These are phyloP conservation scores for Metschnikowia lunata DNA, from an alignment of 805 yeast species.

Conservation along the genomic window DNA sequence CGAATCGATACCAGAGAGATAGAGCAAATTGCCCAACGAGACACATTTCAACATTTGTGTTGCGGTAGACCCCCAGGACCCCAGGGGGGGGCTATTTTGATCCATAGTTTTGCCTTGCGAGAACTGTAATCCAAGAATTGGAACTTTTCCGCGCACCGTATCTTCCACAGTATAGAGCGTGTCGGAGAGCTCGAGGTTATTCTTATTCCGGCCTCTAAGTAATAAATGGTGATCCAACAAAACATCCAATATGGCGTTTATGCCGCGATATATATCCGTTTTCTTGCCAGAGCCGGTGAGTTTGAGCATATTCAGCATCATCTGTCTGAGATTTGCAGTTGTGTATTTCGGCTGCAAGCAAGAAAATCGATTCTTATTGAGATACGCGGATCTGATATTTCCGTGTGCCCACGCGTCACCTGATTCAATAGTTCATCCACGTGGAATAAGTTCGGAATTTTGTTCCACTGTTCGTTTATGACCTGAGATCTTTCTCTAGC, in stretches of 20 bases:
- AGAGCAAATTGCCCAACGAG: neutral
- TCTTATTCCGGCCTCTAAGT: constrained; percentile 2
- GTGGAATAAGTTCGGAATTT: neutral
- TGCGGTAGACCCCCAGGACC: constrained; percentile 1
- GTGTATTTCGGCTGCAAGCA: neutral
- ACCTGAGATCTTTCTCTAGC: neutral
- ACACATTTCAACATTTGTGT: neutral
- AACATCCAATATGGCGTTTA: constrained; percentile 5
- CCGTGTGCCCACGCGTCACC: neutral
- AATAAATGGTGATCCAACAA: constrained; percentile 5
- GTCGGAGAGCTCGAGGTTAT: constrained; percentile 2
- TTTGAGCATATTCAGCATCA: constrained; percentile 1
- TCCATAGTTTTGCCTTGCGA: neutral
- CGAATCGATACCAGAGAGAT: constrained; percentile 4
- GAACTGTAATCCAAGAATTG: neutral
- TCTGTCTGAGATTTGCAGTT: neutral
- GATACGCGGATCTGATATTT: neutral
- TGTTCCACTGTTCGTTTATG: neutral
- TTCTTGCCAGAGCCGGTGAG: neutral
- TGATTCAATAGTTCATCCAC: neutral
- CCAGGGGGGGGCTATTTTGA: neutral
- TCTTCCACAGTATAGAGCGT: neutral
- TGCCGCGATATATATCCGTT: neutral
- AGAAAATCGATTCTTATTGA: neutral
- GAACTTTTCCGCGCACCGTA: constrained; percentile 1